Base-by-base conservation (phyloP, 75 land plant species). In the Cryptomeria japonica region DNA sequence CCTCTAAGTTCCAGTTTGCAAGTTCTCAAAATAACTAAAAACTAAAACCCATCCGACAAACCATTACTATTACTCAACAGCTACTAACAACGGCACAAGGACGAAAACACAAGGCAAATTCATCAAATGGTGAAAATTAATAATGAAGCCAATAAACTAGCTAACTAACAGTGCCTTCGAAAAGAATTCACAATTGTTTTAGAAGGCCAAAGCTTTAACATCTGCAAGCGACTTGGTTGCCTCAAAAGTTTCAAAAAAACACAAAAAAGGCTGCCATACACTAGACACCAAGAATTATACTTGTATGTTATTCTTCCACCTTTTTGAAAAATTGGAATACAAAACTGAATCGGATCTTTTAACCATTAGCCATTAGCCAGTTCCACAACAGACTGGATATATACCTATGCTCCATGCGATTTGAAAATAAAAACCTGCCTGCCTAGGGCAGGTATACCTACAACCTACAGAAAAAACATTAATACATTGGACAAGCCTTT, bases 291-390 rank as follows among this genome's bases (percentile, higher is more conserved):
- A 75, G 34, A 75, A 32, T 34, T 34, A 15, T 75, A 12, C 16
- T 32, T 2, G 77, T 34, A 75, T 8, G 16, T 75, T 75, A 75
- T 75, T 72, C 36, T 31, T 34, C 77, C n/a, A n/a, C 15, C n/a
- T 75, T 75, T 32, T 13, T 12, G 37, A 75, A 34, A 75, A 75
- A 75, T 75, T 75, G 77, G 34, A 16, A 75, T 34, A 75, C 77
- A 75, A 75, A 75, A 75, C 77, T 75, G 77, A 75, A 75, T 75
- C 37, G 34, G 37, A 25, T 75, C 77, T 75, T n/a, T 75, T 34
- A 51, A 51, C 16, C 14, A 51, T 51, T 51, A 75, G n/a, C 70
- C 77, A 34, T 34, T 12, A 75, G 4, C 77, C 77, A 75, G 77
- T 75, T 75, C 37, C 5, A 75, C 77, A 10, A 12, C 4, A 75